A percentile compares a stretch with the other conserved stretches of the same genome.
These are phyloP conservation scores for Fusarium buxicola DNA, from an alignment of 2,329 filamentous ascomycete species.

Conservation along the genomic window DNA sequence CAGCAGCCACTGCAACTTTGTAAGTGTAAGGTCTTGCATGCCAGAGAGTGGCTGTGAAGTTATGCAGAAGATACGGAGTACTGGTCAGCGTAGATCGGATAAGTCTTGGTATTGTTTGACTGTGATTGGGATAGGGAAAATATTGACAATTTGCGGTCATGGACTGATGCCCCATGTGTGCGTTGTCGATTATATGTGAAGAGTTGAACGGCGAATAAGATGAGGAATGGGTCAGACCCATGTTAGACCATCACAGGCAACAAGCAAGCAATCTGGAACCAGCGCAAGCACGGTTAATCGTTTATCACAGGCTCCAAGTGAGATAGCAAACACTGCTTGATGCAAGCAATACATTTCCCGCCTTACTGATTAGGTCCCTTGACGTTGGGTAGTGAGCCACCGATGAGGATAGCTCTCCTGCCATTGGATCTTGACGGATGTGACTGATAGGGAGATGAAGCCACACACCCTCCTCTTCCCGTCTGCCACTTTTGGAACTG, in stretches of 20 bases:
- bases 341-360: neutral
- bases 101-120: constrained; percentile 6
- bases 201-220: constrained; percentile 6
- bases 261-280: neutral
- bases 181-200: constrained; percentile 4
- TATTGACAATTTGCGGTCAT: constrained; percentile 4
- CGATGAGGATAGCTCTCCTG: constrained; percentile 23
- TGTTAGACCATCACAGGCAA: constrained; percentile 3
- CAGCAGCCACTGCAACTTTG: constrained; percentile 5
- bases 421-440: constrained; percentile 10
- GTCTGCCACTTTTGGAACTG: constrained; percentile 4
- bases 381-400: constrained; percentile 9
- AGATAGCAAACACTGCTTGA: neutral
- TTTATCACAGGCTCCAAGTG: neutral
- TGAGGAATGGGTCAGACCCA: neutral
- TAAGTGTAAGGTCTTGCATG: constrained; percentile 17
- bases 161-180: constrained; percentile 5
- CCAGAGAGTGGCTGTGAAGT: neutral
- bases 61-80: constrained; percentile 8
- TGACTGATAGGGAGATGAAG: constrained; percentile 24
- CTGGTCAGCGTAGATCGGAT: constrained; percentile 23
- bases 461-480: constrained; percentile 29
- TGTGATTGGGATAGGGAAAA: neutral
- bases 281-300: neutral
- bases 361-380: constrained; percentile 1